Percentiles rank a stretch among this genome's conserved stretches.
Conservation (phyloP, 768 basidiomycete genomes). For the Amylocystis lapponica region DNA sequence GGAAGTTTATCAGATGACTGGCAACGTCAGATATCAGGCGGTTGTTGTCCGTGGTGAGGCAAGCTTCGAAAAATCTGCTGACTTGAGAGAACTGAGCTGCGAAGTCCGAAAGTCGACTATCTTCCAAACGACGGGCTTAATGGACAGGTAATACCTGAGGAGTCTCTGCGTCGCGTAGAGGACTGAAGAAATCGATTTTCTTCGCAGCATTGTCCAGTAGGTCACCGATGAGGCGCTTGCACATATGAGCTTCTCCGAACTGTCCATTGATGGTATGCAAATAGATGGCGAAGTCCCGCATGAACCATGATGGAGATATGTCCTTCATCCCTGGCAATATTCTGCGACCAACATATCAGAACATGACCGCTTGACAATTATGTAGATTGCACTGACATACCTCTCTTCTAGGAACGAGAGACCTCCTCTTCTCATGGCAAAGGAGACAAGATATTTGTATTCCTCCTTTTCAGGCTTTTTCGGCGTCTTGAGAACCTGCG, state of each 20-base stretch:
- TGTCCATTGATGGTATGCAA: not conserved
- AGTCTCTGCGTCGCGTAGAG: no score
- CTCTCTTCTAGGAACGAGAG: no score
- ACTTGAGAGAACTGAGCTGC: not conserved
- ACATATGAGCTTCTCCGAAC: not conserved
- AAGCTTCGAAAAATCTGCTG: not conserved
- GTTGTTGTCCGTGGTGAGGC: not conserved
- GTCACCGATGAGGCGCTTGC: not conserved
- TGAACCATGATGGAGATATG: not conserved
- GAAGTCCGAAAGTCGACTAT: no score
- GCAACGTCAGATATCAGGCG: not conserved
- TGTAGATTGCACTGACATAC: no score
- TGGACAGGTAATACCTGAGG: no score
- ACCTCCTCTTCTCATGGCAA: not conserved
- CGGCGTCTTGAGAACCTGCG: not conserved
- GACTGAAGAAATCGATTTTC: constrained; percentile 4
- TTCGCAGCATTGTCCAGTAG: not conserved
- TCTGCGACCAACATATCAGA: no score
- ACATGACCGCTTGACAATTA: no score
- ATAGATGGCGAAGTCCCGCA: not conserved
- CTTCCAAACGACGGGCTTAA: no score
- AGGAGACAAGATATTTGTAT: not conserved
- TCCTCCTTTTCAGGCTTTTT: not conserved
- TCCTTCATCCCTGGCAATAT: constrained; percentile 1
- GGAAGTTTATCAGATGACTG: not conserved